Evolutionary conservation across 441 rosid genomes (phyloP).

Genomic region (Pelargonium australe): DNA sequence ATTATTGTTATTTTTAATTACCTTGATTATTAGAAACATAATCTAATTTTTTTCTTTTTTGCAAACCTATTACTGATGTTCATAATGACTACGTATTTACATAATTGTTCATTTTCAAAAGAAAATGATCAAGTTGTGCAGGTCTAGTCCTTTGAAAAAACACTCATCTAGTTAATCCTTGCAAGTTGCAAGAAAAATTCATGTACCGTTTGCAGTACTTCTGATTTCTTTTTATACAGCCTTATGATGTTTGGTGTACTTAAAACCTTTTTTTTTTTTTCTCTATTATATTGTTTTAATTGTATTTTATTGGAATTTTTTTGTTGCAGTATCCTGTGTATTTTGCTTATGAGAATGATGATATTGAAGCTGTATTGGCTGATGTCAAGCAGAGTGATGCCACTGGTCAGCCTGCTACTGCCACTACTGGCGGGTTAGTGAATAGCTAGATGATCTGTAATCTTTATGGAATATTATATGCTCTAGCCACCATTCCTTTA

Average conservation of each 20-base stretch:
- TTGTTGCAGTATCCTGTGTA: constrained; percentile 80
- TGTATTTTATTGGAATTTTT: constrained; percentile 3
- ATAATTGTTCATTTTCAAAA: no score
- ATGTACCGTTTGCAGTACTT: not conserved
- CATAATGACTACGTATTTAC: no score
- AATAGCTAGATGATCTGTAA: constrained; percentile 8
- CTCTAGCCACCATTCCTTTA: not conserved
- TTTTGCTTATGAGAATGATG: constrained; percentile 89
- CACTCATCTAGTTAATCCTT: no score
- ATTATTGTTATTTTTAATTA: no score
- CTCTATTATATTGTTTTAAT: not conserved
- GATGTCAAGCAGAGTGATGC: constrained; percentile 80
- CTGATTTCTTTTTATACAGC: not conserved
- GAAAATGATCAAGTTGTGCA: no score
- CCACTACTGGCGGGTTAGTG: constrained; percentile 96
- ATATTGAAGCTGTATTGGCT: constrained; percentile 63
- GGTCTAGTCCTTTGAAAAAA: no score
- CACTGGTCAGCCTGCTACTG: constrained; percentile 89
- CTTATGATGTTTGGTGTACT: not conserved
- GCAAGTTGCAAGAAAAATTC: not conserved
- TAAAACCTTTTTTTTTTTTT: not conserved
- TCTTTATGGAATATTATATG: constrained; percentile 2
- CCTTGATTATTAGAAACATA: no score
- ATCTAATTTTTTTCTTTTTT: no score
- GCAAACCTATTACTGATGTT: no score